A percentile compares a stretch with the other conserved stretches of the same genome.
Evolutionary conservation across 108 stramenopile genomes (phyloP).

Genomic region (Discostella stelligeroides): DNA sequence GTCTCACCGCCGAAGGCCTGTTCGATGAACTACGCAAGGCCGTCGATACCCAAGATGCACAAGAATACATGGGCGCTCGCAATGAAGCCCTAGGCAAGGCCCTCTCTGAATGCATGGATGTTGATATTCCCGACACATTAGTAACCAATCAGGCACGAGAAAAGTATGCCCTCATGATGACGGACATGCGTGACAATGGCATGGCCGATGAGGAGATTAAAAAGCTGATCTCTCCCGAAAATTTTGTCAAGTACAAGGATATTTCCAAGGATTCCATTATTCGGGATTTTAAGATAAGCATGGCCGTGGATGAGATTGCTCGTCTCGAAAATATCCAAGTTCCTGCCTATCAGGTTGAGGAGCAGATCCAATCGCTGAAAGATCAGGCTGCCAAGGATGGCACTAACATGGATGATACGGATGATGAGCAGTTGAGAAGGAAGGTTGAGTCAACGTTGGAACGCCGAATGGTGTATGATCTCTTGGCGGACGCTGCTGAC

Average conservation of each 20-base stretch:
- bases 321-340: slow-evolving; percentile 79
- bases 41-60: slow-evolving; percentile 85
- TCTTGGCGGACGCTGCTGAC: slow-evolving; percentile 77
- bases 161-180: slow-evolving; percentile 96
- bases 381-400: slow-evolving; percentile 69
- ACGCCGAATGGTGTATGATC: slow-evolving; percentile 79
- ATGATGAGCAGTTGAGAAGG: slow-evolving; percentile 68
- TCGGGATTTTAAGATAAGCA: slow-evolving; percentile 81
- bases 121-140: slow-evolving; percentile 90
- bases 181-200: slow-evolving; percentile 88
- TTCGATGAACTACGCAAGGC: slow-evolving; percentile 86
- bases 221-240: slow-evolving; percentile 88
- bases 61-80: slow-evolving; percentile 79
- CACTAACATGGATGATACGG: slow-evolving; percentile 57
- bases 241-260: slow-evolving; percentile 95
- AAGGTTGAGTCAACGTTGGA: slow-evolving; percentile 82
- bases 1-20: slow-evolving; percentile 78
- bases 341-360: slow-evolving; percentile 82
- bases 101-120: slow-evolving; percentile 70
- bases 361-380: slow-evolving; percentile 75
- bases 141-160: slow-evolving; percentile 91
- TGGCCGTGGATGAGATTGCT: slow-evolving; percentile 88
- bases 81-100: slow-evolving; percentile 82
- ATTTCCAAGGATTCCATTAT: slow-evolving; percentile 77
- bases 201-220: slow-evolving; percentile 92